Evolutionary conservation across 2,329 filamentous ascomycete genomes (phyloP).

Genomic region (Penicillium sp.): DNA sequence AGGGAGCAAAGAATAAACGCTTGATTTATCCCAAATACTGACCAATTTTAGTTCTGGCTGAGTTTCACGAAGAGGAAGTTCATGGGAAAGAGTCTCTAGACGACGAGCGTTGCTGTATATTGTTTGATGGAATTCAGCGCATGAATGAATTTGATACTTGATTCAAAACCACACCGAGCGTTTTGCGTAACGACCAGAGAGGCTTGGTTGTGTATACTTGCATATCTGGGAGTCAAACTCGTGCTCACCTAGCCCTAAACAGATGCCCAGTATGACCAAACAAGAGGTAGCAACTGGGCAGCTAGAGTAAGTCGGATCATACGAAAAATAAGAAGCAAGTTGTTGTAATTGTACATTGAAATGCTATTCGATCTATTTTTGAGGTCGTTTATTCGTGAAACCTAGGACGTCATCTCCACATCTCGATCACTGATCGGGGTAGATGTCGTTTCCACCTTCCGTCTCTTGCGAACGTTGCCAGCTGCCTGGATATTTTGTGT

Average conservation of each 20-base stretch:
- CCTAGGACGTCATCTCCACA: conserved; percentile 33
- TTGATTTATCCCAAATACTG: not conserved
- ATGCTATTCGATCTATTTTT: conserved; percentile 5
- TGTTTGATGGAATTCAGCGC: conserved; percentile 30
- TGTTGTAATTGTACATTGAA: conserved; percentile 22
- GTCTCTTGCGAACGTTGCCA: conserved; percentile 67
- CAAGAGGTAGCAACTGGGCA: not conserved
- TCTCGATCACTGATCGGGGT: conserved; percentile 29
- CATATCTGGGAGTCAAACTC: not conserved
- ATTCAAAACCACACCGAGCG: not conserved
- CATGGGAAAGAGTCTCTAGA: conserved; percentile 87
- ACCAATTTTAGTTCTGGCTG: conserved; percentile 79
- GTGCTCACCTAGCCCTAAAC: not conserved
- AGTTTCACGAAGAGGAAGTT: conserved; percentile 99
- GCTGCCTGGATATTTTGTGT: conserved; percentile 78
- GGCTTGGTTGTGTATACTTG: not conserved
- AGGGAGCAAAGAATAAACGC: not conserved
- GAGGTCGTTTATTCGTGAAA: not conserved
- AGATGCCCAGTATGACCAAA: not conserved
- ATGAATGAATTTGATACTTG: conserved; percentile 21
- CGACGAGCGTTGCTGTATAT: conserved; percentile 25
- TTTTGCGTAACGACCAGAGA: not conserved
- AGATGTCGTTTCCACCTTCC: conserved; percentile 54
- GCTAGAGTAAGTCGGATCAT: not conserved
- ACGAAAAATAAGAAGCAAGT: not conserved